Conservation (phyloP, 2,329 filamentous ascomycete genomes). For the Talaromyces marneffei region DNA sequence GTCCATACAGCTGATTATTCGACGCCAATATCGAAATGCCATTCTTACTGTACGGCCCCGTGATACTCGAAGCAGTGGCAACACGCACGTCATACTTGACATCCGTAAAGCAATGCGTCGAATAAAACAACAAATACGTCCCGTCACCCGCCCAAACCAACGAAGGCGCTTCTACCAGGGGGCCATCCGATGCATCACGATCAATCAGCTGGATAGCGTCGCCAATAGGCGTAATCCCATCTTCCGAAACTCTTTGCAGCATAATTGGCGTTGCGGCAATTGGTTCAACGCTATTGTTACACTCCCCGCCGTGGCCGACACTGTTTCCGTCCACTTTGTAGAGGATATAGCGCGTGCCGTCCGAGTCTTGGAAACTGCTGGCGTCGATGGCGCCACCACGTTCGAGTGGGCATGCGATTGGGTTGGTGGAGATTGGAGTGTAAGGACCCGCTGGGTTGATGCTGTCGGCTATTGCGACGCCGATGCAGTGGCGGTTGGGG, state of each 20-base stretch:
- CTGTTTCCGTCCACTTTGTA: slow-evolving; percentile 66
- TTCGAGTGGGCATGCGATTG: slow-evolving; percentile 50
- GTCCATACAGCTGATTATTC: slow-evolving; percentile 25
- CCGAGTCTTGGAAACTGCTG: slow-evolving; percentile 52
- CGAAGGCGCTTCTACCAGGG: slow-evolving; percentile 58
- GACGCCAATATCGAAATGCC: slow-evolving; percentile 30
- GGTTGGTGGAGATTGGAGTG: slow-evolving; percentile 36
- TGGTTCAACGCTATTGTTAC: slow-evolving; percentile 41
- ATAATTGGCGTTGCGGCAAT: slow-evolving; percentile 34
- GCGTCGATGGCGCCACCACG: slow-evolving; percentile 60
- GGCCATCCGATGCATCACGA: slow-evolving; percentile 57
- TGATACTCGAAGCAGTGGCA: slow-evolving; percentile 42
- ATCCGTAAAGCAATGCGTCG: slow-evolving; percentile 54
- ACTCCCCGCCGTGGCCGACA: slow-evolving; percentile 55
- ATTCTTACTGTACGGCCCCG: slow-evolving; percentile 36
- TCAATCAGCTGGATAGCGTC: slow-evolving; percentile 53
- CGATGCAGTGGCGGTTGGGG: slow-evolving; percentile 52
- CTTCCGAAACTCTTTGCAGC: slow-evolving; percentile 34
- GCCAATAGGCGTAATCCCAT: slow-evolving; percentile 53
- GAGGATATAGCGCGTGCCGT: slow-evolving; percentile 52
- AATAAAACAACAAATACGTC: slow-evolving; percentile 58
- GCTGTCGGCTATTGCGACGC: slow-evolving; percentile 46
- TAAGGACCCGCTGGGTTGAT: slow-evolving; percentile 49
- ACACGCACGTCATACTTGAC: slow-evolving; percentile 56
- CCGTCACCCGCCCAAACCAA: slow-evolving; percentile 39